phyloP scores from a whole-genome alignment of 768 basidiomycete species.

The Phaffia australis region DNA sequence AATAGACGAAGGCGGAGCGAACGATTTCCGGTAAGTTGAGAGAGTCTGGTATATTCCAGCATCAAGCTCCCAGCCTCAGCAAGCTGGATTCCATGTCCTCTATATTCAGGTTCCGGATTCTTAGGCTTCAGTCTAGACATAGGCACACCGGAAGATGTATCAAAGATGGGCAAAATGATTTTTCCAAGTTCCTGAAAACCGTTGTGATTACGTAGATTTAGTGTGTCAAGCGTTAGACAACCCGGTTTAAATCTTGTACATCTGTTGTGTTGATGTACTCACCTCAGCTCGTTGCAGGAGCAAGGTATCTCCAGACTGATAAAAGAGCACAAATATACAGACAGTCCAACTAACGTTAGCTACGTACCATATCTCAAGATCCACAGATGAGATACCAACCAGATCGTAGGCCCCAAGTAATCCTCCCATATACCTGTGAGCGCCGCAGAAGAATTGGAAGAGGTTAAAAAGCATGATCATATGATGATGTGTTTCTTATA shows the following conservation, averaged over 20 bases:
- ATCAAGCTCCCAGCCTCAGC: conserved; percentile 37
- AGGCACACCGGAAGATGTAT: conserved; percentile 15
- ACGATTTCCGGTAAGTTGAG: conserved; percentile 37
- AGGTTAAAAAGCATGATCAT: neutral
- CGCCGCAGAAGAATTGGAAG: neutral
- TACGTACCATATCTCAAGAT: neutral
- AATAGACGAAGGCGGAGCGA: neutral
- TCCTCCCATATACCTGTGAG: conserved; percentile 18
- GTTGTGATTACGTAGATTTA: too few species aligned
- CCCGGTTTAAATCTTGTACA: too few species aligned
- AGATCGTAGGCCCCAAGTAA: conserved; percentile 28
- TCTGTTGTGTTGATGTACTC: neutral
- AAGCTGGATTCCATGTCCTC: conserved; percentile 24
- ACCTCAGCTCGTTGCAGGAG: conserved; percentile 38
- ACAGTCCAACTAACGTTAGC: too few species aligned
- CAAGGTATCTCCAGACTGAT: conserved; percentile 36
- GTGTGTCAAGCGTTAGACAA: too few species aligned
- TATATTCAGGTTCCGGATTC: conserved; percentile 1
- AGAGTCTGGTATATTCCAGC: conserved; percentile 39
- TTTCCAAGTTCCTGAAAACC: conserved; percentile 14
- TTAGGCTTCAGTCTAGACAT: conserved; percentile 17
- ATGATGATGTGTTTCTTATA: neutral
- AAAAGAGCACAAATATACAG: too few species aligned
- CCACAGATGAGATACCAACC: conserved; percentile 4
- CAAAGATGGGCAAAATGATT: conserved; percentile 20